Conservation (phyloP, 1,284 basidiomycete species). For the Trichosporon sp. region DNA sequence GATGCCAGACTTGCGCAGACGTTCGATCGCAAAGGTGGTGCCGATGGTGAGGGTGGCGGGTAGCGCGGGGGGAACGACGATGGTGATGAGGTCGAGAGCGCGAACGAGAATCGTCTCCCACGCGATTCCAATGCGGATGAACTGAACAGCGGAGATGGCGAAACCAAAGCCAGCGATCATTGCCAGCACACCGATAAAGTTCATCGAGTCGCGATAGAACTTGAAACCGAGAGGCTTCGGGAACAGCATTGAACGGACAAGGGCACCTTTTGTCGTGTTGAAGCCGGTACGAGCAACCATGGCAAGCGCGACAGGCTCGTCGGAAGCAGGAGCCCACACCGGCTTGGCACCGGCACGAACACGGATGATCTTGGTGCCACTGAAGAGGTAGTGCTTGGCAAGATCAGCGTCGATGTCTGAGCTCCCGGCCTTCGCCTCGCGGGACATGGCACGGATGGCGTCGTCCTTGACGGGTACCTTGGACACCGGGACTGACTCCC, state of each 20-base stretch:
- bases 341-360: conserved; percentile 62
- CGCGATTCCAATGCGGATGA: conserved; percentile 78
- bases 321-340: conserved; percentile 52
- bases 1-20: conserved; percentile 82
- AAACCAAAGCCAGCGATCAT: conserved; percentile 85
- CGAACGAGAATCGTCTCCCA: conserved; percentile 90
- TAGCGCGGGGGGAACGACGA: conserved; percentile 95
- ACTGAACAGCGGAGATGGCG: conserved; percentile 81
- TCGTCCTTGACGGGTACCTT: conserved; percentile 69
- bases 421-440: conserved; percentile 54
- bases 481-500: conserved; percentile 64
- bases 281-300: conserved; percentile 93
- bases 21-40: conserved; percentile 88
- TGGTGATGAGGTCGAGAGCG: conserved; percentile 93
- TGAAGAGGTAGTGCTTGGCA: conserved; percentile 82
- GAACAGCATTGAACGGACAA: conserved; percentile 96
- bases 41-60: conserved; percentile 97
- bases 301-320: conserved; percentile 67
- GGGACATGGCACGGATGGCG: conserved; percentile 64
- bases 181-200: conserved; percentile 89
- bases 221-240: conserved; percentile 98
- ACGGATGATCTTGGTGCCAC: conserved; percentile 87
- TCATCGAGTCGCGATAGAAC: conserved; percentile 95
- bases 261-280: conserved; percentile 94
- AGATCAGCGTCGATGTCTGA: conserved; percentile 66